Base-by-base conservation (phyloP, 192 early-diverging fungal genomes). In the Gamsiella multidivaricata region DNA sequence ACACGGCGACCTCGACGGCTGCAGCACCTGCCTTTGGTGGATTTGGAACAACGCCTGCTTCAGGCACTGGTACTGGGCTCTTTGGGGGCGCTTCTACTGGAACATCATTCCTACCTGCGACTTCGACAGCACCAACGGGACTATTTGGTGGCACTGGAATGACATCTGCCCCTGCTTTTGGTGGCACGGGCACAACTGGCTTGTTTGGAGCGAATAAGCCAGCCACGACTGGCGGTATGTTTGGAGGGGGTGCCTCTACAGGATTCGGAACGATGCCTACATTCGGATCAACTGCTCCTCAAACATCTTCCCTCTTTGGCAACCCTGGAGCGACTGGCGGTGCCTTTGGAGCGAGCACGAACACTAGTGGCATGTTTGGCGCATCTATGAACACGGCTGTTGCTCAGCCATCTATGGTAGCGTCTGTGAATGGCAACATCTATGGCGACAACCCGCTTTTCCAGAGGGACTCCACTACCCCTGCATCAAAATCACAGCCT, bases 381-480 rank as follows among this genome's bases (percentile, higher is more conserved):
- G 71, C 71, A 45, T 53, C 82, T 23, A 74, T 71, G 11, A 79
- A 81, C 29, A 80, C 81, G 26, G 78, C 79, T 36, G 76, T 80
- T 54, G 76, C 76, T 32, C 70, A 80, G 65, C 81, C 84, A 53
- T 52, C 70, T 32, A 70, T 96, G 25, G 81, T 88, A 12, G 95
- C 95, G 5, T 84, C 87, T 23, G 90, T 98, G 55, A 94, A 95
- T 58, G 82, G 85, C 54, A 91, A 93, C 68, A 95, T 96, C 10
- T 98, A 97, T 75, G 97, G 97, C 28, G 81, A 82, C 45, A 95
- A 90, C 53, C 90, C 94, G 34, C 82, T 98, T 32, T 95, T 98
- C 67, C 83, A 89, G 68, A 79, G 78, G 66, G 84, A 80, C 69
- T 80, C 70, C 41, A 84, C 36, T 37, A 84, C 71, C 71, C 78